Evolutionary conservation across 2,329 filamentous ascomycete species (phyloP), one percentile per base, ranked within the genome.

Genomic region (Lachnellula cervina): DNA sequence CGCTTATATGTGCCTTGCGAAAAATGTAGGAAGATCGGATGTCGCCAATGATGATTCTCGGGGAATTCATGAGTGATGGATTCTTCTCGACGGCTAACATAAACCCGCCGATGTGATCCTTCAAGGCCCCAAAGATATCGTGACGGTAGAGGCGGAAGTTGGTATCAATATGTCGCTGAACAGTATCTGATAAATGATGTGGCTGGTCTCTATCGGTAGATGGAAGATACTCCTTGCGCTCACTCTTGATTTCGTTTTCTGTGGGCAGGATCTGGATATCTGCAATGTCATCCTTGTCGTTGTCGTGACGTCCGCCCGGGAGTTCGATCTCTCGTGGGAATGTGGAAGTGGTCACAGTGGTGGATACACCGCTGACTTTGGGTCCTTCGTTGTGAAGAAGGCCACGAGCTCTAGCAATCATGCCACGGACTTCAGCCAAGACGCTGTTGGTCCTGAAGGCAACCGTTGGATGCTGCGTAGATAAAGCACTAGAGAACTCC

Each of bases 131-230:
- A 38, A 71, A 69, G 5, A 63, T 64, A 34, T 72, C 69, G 28
- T 71, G 62, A 2, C 70, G 65, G 44, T 67, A 55, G 0, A 71
- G 60, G 11, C 70, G 66, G 28, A 72, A 72, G 16, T 67, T 56
- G 0, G 68, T 70, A 55, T 72, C 70, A 13, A 71, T 64, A 42
- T 69, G 66, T 7, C 70, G 59, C 35, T 67, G 61, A 4, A 63
- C 52, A 16, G 35, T 16, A 34, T 56, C 51, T 37, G 66, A 49
- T 14, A 71, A 60, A 40, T 64, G 66, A 37, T 71, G 67, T 5
- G 59, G 63, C 32, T 70, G 62, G 19, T 67, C 59, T 0, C 58
- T 59, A 45, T 72, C 66, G 1, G 63, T 67, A 1, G 59, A 62
- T 0, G 71, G 71, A 0, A 73, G 54, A 32, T 66, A 70, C 9